Evolutionary conservation across 2,329 filamentous ascomycete species (phyloP).

Genomic region (Ascochyta clinopodiicola): DNA sequence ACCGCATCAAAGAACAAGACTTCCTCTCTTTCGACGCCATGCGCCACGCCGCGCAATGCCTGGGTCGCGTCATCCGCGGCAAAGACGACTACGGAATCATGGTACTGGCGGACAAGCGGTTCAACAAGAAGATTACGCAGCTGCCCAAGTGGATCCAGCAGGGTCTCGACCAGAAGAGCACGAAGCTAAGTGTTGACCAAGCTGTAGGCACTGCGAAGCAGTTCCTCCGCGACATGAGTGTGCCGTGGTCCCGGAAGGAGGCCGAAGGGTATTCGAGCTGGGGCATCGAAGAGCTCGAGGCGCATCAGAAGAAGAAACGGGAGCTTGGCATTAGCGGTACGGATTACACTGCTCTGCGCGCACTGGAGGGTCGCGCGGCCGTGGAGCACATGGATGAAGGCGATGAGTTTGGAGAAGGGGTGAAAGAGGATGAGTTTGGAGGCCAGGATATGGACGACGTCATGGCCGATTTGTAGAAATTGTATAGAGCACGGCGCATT

Average conservation of each 20-base stretch:
- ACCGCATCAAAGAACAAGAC: slow-evolving; percentile 95
- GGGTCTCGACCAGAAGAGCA: slow-evolving; percentile 81
- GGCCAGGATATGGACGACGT: slow-evolving; percentile 45
- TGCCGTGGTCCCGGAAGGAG: slow-evolving; percentile 81
- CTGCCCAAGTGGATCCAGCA: slow-evolving; percentile 97
- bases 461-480: slow-evolving; percentile 41
- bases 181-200: slow-evolving; percentile 94
- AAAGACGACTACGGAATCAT: slow-evolving; percentile 99
- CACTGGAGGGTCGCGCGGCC: slow-evolving; percentile 39
- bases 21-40: slow-evolving; percentile 99
- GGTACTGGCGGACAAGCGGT: slow-evolving; percentile 93
- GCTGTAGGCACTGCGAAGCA: slow-evolving; percentile 86
- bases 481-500: background rate
- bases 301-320: slow-evolving; percentile 77
- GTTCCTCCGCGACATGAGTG: slow-evolving; percentile 90
- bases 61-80: slow-evolving; percentile 90
- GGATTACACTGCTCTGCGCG: slow-evolving; percentile 53
- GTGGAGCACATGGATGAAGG: slow-evolving; percentile 26
- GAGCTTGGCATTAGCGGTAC: slow-evolving; percentile 71
- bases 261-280: slow-evolving; percentile 95
- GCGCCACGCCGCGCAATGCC: slow-evolving; percentile 96
- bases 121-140: slow-evolving; percentile 88
- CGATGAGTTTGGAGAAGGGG: slow-evolving; percentile 18
- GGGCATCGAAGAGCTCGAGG: slow-evolving; percentile 79
- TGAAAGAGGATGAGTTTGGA: slow-evolving; percentile 43